Conservation (phyloP, 257 asterid genomes). For the Solanum pinnatisectum region DNA sequence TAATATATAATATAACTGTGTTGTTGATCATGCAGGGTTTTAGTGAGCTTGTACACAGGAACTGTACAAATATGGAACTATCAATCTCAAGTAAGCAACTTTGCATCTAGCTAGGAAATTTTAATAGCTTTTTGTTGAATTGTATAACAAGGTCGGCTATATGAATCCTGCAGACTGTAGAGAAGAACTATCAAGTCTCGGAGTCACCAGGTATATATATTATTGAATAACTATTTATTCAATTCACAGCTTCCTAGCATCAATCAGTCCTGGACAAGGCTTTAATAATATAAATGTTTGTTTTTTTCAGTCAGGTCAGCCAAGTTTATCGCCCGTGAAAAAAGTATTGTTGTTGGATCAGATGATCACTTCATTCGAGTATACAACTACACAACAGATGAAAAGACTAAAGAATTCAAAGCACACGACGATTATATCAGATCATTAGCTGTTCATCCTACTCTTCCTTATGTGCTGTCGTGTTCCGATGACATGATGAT, state of each 20-base stretch:
- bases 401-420: conserved; percentile 84
- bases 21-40: conserved; percentile 36
- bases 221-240: not conserved
- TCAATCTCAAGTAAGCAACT: conserved; percentile 68
- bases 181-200: not conserved
- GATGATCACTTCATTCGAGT: conserved; percentile 94
- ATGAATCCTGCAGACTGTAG: not conserved
- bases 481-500: conserved; percentile 97
- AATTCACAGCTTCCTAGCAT: not conserved
- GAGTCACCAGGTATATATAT: not conserved
- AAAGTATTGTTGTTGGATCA: conserved; percentile 96
- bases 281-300: not conserved
- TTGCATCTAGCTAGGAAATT: not conserved
- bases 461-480: conserved; percentile 84
- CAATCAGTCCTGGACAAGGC: not conserved
- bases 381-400: conserved; percentile 96
- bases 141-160: not conserved
- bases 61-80: conserved; percentile 83
- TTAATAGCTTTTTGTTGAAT: not conserved
- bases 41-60: conserved; percentile 84
- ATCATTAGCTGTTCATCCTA: conserved; percentile 96
- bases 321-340: conserved; percentile 77
- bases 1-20: not conserved
- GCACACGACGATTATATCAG: conserved; percentile 97
- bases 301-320: conserved; percentile 81